These are phyloP conservation scores for Diaporthe destruens DNA, from an alignment of 2,329 filamentous ascomycete genomes.

Conservation along the genomic window DNA sequence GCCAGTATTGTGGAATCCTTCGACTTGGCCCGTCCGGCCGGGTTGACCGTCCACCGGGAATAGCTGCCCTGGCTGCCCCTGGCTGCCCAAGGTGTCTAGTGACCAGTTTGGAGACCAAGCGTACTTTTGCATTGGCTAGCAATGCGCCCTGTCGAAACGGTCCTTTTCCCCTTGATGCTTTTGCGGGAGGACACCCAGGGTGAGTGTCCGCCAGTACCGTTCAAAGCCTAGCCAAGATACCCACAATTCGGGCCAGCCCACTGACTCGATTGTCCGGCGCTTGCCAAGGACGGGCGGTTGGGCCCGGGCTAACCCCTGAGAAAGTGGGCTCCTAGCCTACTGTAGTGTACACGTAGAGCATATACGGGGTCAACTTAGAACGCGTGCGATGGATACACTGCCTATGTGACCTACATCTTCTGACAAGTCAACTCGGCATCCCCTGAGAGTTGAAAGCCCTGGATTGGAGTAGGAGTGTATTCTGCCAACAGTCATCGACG, in stretches of 20 bases:
- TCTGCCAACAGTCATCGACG: neutral
- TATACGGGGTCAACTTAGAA: too few species aligned
- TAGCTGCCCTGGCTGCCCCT: neutral
- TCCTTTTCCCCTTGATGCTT: neutral
- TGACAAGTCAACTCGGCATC: neutral
- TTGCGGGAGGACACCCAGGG: neutral
- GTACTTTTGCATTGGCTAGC: neutral
- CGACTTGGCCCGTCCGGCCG: conserved; percentile 14
- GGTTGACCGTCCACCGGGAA: conserved; percentile 1
- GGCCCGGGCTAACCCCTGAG: conserved; percentile 25
- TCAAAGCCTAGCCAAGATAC: neutral
- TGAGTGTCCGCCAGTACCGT: conserved; percentile 7
- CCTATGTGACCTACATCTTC: too few species aligned
- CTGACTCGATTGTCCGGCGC: conserved; percentile 9
- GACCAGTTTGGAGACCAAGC: neutral
- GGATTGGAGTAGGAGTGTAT: neutral
- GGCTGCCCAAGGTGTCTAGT: neutral
- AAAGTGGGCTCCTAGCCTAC: conserved; percentile 4
- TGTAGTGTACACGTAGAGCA: neutral
- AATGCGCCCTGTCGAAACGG: neutral
- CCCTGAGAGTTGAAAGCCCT: neutral
- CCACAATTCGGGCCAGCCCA: conserved; percentile 28
- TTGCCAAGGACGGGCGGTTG: conserved; percentile 25
- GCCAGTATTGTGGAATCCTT: conserved; percentile 12
- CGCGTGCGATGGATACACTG: neutral